Evolutionary conservation across 2,329 filamentous ascomycete species (phyloP).

Genomic region (Talaromyces verruculosus): DNA sequence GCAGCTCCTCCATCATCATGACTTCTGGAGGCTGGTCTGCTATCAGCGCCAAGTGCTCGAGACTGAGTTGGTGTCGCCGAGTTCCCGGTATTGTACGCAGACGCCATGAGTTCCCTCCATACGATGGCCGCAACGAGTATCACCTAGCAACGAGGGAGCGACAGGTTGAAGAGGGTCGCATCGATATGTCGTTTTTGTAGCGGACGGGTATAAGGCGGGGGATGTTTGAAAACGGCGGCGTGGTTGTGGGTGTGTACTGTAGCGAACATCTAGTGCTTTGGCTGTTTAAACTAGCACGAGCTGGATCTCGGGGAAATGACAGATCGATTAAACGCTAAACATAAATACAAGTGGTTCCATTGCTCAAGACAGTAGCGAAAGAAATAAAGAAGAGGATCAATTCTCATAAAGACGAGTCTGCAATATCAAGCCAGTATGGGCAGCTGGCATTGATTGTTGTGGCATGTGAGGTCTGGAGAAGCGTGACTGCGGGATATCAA

Average conservation of each 20-base stretch:
- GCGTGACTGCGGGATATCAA: too few relatives aligned
- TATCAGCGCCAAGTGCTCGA: slow-evolving; percentile 37
- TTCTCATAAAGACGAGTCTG: neutral
- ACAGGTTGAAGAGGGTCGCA: slow-evolving; percentile 31
- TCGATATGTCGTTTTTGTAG: slow-evolving; percentile 26
- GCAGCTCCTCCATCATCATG: slow-evolving; percentile 34
- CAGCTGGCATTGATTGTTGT: slow-evolving; percentile 5
- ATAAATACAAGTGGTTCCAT: neutral
- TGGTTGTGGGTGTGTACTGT: neutral
- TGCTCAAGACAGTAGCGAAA: neutral
- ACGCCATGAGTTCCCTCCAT: slow-evolving; percentile 46
- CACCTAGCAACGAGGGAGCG: slow-evolving; percentile 35
- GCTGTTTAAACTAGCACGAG: neutral
- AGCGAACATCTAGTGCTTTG: slow-evolving; percentile 8
- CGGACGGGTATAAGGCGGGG: neutral
- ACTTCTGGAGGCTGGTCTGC: slow-evolving; percentile 41
- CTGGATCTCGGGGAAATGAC: neutral
- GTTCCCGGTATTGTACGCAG: slow-evolving; percentile 44
- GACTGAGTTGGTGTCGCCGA: slow-evolving; percentile 45
- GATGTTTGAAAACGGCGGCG: neutral
- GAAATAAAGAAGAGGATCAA: neutral
- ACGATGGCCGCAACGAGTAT: slow-evolving; percentile 29
- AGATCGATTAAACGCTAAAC: neutral
- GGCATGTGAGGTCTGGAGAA: slow-evolving; percentile 9
- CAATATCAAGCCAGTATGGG: neutral